phyloP scores from a whole-genome alignment of 1,139 yeast genomes.

The Debaryomycetaceae sp. region DNA sequence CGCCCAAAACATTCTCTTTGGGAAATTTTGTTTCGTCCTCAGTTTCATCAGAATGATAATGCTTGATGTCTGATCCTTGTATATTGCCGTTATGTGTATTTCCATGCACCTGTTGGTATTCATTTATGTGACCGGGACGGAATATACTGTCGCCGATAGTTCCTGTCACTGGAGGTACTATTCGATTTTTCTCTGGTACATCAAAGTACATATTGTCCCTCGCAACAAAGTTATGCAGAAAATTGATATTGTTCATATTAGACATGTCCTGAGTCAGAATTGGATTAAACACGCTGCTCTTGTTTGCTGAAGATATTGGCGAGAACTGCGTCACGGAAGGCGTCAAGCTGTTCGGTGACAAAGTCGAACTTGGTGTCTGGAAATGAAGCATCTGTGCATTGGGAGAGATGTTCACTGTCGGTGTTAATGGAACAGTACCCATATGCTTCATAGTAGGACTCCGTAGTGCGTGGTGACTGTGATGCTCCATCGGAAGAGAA shows the following conservation, averaged over 20 bases:
- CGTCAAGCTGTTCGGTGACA: conserved; percentile 1
- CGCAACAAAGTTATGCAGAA: not conserved
- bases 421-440: conserved; percentile 2
- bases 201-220: not conserved
- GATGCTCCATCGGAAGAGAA: not conserved
- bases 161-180: not conserved
- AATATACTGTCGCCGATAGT: not conserved
- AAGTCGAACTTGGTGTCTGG: conserved; percentile 3
- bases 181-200: not conserved
- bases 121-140: not conserved
- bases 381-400: conserved; percentile 1
- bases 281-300: not conserved
- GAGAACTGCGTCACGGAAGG: not conserved
- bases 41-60: not conserved
- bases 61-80: not conserved
- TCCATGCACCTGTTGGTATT: not conserved
- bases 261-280: not conserved
- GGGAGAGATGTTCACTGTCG: conserved; percentile 1
- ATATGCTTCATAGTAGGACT: not conserved
- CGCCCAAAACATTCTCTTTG: not conserved
- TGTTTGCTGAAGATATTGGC: not conserved
- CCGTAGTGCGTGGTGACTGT: not conserved
- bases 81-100: not conserved
- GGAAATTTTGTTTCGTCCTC: not conserved
- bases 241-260: not conserved